These are phyloP conservation scores for Pyrenochaeta sp. DNA, from an alignment of 2,329 filamentous ascomycete genomes.

Conservation along the genomic window DNA sequence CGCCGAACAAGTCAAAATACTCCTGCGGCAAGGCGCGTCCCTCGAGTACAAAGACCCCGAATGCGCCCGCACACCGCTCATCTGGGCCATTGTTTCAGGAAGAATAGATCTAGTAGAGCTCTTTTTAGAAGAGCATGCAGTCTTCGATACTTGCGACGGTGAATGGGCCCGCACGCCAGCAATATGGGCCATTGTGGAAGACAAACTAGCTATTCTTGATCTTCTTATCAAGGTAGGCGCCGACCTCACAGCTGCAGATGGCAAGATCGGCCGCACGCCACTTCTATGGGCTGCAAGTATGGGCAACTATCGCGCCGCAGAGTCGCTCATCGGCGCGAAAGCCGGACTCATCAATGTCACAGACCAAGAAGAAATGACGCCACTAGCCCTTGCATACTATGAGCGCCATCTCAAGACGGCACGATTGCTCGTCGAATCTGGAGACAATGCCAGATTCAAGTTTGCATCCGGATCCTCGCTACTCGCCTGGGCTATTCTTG, in stretches of 20 bases:
- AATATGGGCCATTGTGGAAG: constrained; percentile 4
- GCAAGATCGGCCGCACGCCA: background rate
- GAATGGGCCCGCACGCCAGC: constrained; percentile 1
- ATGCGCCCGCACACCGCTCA: constrained; percentile 2
- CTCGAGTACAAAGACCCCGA: background rate
- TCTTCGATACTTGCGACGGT: background rate
- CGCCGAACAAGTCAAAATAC: background rate
- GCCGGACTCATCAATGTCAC: background rate
- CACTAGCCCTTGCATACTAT: background rate
- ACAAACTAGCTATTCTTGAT: background rate
- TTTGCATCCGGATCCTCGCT: background rate
- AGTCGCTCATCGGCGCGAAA: background rate
- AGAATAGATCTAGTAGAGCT: background rate
- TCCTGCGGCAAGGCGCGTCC: background rate
- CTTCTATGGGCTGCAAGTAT: constrained; percentile 6
- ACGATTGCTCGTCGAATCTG: background rate
- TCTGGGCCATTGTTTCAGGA: constrained; percentile 4
- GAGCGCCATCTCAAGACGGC: background rate
- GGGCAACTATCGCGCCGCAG: background rate
- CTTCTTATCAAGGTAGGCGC: background rate
- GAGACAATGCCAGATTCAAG: background rate
- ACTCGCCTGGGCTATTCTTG: constrained; percentile 3
- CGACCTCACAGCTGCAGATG: background rate
- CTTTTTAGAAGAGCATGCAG: background rate
- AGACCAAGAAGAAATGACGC: background rate